phyloP scores from a whole-genome alignment of 345 rosid species.

The Citrus sinensis region DNA sequence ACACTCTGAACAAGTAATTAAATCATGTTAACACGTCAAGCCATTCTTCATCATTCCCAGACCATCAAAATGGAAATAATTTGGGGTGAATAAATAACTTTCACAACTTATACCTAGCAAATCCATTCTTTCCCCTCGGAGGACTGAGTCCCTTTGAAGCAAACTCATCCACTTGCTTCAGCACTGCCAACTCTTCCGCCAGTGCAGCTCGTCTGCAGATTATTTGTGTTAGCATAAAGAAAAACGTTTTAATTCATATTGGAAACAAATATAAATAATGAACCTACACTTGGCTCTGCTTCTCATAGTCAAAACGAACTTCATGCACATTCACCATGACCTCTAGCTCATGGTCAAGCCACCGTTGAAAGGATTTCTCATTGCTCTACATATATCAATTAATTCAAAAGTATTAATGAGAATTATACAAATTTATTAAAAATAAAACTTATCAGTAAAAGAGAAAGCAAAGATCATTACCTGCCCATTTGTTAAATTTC shows the following conservation, averaged over 20 bases:
- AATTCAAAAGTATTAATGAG: not conserved
- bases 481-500: conserved; percentile 80
- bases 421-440: not conserved
- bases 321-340: conserved; percentile 99
- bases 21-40: conserved; percentile 2
- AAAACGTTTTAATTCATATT: not conserved
- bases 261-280: conserved; percentile 5
- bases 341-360: conserved; percentile 97
- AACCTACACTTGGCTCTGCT: conserved; percentile 96
- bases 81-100: not conserved
- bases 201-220: conserved; percentile 82
- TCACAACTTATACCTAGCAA: conserved; percentile 61
- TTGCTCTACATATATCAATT: conserved; percentile 48
- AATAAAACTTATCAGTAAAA: not conserved
- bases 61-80: not conserved
- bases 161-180: conserved; percentile 89
- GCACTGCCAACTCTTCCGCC: conserved; percentile 84
- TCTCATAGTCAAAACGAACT: conserved; percentile 96
- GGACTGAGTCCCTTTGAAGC: conserved; percentile 88
- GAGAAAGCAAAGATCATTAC: conserved; percentile 30
- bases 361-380: conserved; percentile 88
- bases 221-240: not conserved
- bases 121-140: conserved; percentile 90
- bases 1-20: conserved; percentile 55
- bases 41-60: conserved; percentile 4